Evolutionary conservation across 2,329 filamentous ascomycete species (phyloP), one percentile per base, ranked within the genome.

Genomic region (Pyricularia pennisetigena): DNA sequence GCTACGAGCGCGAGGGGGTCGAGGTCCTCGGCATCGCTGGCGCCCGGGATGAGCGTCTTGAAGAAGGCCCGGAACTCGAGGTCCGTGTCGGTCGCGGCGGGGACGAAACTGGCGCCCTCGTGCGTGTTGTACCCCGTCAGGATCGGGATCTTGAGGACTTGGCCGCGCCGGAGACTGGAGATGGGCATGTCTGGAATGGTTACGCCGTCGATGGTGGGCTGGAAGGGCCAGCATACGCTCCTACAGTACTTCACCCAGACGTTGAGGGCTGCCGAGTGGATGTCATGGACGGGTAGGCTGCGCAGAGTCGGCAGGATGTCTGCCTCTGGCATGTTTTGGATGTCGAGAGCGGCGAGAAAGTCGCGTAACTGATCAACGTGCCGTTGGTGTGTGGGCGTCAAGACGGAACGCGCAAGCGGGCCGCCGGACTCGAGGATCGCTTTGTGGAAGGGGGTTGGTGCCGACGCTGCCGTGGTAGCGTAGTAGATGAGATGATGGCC

Each of bases 121-220:
- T 92, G 88, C 57, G 86, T 85, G 76, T 88, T 89, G 79, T 88
- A 92, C 8, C 90, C 90, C 0, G 88, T 91, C 65, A 93, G 78
- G 65, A 92, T 82, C 8, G 88, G 86, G 8, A 89, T 80, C 70
- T 82, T 81, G 71, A 88, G 81, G 74, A 82, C 85, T 20, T 79
- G 75, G 0, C 82, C 79, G 0, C 82, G 78, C 29, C 79, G 75
- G 86, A 86, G 90, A n/a, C 83, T 81, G n/a, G 82, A 78, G 14
- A 89, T 80, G 3, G 89, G 89, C 12, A 83, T 77, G 29, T 82
- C 79, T 2, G 82, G 80, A 67, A 92, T 86, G 16, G 88, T 75
- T 14, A 84, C 82, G 4, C 66, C 35, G 73, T 90, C 88, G 68
- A 92, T 84, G 49, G 88, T 86, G 8, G 89, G 89, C 72, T 91